Evolutionary conservation across 495 filamentous ascomycete species (phyloP).

Genomic region (Letharia lupina): DNA sequence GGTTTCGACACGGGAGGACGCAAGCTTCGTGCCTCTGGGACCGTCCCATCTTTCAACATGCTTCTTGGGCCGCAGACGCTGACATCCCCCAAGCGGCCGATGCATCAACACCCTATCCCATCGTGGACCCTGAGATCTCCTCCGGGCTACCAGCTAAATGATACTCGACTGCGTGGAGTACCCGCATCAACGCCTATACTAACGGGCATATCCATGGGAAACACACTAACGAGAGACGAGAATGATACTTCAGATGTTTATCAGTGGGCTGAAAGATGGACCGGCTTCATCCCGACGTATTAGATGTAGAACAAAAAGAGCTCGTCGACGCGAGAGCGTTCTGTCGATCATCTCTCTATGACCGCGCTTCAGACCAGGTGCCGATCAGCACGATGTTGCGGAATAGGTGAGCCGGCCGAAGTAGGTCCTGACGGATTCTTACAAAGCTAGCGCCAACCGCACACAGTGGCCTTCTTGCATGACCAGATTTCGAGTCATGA

Average conservation of each 20-base stretch:
- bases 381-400: background rate
- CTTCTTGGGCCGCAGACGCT: background rate
- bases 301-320: background rate
- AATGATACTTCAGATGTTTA: background rate
- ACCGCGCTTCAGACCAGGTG: background rate
- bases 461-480: background rate
- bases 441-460: background rate
- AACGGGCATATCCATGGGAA: background rate
- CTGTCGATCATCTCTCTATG: background rate
- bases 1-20: constrained; percentile 20
- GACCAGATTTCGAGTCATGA: background rate
- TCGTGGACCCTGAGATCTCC: background rate
- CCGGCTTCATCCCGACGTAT: background rate
- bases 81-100: background rate
- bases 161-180: background rate
- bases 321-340: background rate
- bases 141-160: background rate
- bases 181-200: background rate
- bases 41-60: constrained; percentile 5
- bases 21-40: constrained; percentile 5
- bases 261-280: background rate
- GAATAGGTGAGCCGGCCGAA: background rate
- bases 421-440: background rate
- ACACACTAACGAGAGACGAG: background rate
- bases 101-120: background rate